Evolutionary conservation across 208 protist species (phyloP).

Genomic region (Acanthamoeba sp.): DNA sequence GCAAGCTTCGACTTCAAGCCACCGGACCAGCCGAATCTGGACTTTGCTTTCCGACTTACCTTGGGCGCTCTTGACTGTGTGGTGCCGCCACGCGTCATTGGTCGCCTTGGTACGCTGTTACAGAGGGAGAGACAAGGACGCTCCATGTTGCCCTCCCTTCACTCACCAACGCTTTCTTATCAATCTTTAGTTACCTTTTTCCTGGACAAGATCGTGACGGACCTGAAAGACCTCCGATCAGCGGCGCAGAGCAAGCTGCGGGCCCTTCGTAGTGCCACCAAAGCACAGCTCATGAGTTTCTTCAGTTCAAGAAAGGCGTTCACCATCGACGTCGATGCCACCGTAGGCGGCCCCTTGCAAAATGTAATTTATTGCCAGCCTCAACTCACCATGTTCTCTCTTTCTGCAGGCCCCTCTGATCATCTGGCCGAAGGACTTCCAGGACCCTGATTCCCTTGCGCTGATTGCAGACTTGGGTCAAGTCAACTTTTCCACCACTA

Average conservation of each 20-base stretch:
- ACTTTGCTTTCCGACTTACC: constrained; percentile 58
- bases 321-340: constrained; percentile 70
- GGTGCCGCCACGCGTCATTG: constrained; percentile 46
- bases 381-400: neutral
- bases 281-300: constrained; percentile 48
- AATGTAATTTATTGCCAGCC: neutral
- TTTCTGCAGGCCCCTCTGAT: constrained; percentile 48
- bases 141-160: neutral
- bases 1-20: constrained; percentile 55
- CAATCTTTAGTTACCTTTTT: constrained; percentile 64
- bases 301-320: constrained; percentile 23
- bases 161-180: neutral
- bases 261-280: constrained; percentile 57
- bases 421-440: constrained; percentile 62
- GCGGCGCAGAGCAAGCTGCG: constrained; percentile 66
- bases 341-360: too few relatives aligned
- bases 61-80: constrained; percentile 57
- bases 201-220: constrained; percentile 61
- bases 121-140: neutral
- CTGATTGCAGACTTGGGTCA: constrained; percentile 66
- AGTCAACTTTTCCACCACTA: constrained; percentile 53
- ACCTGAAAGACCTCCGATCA: constrained; percentile 52
- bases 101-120: constrained; percentile 17
- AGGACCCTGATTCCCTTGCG: constrained; percentile 18
- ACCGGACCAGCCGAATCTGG: constrained; percentile 34